These are phyloP conservation scores for Passiflora organensis DNA, from an alignment of 345 rosid genomes.

Conservation along the genomic window DNA sequence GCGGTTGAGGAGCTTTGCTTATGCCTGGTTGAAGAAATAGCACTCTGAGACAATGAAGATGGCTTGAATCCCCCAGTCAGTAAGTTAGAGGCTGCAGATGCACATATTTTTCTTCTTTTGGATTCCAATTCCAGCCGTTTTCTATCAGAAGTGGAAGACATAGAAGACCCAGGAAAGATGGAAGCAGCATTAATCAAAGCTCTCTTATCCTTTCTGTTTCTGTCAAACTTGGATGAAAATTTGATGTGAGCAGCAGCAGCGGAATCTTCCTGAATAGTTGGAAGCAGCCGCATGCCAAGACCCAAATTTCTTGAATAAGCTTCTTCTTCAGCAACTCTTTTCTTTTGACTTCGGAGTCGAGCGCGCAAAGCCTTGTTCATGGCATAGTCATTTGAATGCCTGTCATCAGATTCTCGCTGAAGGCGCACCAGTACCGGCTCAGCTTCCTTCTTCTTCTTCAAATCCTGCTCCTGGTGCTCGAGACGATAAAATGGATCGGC, in stretches of 20 bases:
- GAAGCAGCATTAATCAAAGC: conserved; percentile 65
- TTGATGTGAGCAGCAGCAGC: conserved; percentile 53
- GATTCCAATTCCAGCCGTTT: conserved; percentile 61
- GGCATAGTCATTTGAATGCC: conserved; percentile 83
- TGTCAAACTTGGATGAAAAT: conserved; percentile 66
- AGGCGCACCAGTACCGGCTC: conserved; percentile 82
- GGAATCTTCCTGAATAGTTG: conserved; percentile 53
- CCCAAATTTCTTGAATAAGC: conserved; percentile 63
- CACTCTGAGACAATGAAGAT: conserved; percentile 50
- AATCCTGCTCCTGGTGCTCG: conserved; percentile 90
- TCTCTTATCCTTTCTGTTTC: conserved; percentile 69
- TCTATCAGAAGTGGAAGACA: conserved; percentile 35
- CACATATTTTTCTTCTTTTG: conserved; percentile 76
- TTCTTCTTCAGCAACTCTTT: conserved; percentile 86
- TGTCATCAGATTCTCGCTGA: conserved; percentile 73
- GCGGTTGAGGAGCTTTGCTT: neutral
- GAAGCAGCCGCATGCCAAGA: conserved; percentile 72
- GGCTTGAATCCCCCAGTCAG: conserved; percentile 62
- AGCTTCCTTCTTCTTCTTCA: conserved; percentile 93
- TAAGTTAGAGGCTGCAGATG: conserved; percentile 53
- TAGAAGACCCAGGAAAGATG: conserved; percentile 55
- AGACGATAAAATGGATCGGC: conserved; percentile 91
- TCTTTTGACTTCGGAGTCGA: conserved; percentile 73
- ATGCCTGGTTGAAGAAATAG: conserved; percentile 22
- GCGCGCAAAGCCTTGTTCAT: conserved; percentile 78